These are phyloP conservation scores for Leucoagaricus sp. DNA, from an alignment of 1,284 basidiomycete genomes.

Conservation along the genomic window DNA sequence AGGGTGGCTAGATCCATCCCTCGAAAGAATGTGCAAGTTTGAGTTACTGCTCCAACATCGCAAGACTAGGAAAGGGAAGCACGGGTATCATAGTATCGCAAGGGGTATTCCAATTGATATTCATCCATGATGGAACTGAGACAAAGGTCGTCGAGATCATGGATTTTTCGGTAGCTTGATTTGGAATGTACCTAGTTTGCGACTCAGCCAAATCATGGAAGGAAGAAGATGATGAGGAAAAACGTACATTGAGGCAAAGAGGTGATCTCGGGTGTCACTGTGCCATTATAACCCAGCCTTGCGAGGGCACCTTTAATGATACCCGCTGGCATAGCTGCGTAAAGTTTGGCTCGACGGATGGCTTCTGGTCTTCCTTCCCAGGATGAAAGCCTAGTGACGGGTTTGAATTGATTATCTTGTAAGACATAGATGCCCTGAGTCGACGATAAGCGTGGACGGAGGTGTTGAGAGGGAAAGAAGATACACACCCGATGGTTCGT, in stretches of 20 bases:
- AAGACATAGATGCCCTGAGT: slow-evolving; percentile 89
- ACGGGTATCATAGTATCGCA: no score
- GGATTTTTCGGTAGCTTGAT: slow-evolving; percentile 66
- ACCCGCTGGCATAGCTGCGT: slow-evolving; percentile 78
- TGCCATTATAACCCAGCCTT: slow-evolving; percentile 75
- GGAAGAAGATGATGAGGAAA: slow-evolving; percentile 2
- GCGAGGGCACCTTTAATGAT: slow-evolving; percentile 82
- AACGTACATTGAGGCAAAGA: slow-evolving; percentile 83
- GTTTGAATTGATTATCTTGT: slow-evolving; percentile 89
- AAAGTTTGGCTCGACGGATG: slow-evolving; percentile 69
- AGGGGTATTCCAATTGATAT: no score
- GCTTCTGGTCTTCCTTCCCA: slow-evolving; percentile 77
- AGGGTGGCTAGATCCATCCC: no score
- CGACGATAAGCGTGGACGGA: neutral
- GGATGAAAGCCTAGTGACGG: slow-evolving; percentile 77
- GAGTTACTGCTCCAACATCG: no score
- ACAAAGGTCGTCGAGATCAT: no score
- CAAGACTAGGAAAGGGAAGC: no score
- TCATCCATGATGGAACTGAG: no score
- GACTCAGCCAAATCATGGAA: slow-evolving; percentile 5
- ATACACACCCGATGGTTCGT: slow-evolving; percentile 85
- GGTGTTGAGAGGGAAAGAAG: neutral
- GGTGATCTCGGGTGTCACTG: slow-evolving; percentile 76
- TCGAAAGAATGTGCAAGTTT: no score
- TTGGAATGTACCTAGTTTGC: slow-evolving; percentile 76